Base-by-base conservation (phyloP, 192 early-diverging fungal species). In the Backusella mclennaniae region DNA sequence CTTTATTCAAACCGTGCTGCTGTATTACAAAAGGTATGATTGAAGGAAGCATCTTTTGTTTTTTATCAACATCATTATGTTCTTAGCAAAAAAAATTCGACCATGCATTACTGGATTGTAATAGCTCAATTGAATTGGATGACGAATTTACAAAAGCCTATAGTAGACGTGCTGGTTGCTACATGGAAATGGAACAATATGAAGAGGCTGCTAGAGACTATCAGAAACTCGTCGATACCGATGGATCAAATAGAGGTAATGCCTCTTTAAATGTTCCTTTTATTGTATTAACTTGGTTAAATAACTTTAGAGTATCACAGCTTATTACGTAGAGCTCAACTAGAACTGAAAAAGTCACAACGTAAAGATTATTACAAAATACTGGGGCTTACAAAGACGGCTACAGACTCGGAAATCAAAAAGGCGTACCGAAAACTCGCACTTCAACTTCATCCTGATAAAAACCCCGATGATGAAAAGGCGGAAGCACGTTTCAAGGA, bases 361-460 rank as follows among this genome's bases (percentile, higher is more conserved):
- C 89, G 95, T 69, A 98, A 98, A 80, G 97, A 99, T 79, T 99
- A 97, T 79, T 99, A 99, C 84, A 91, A 96, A 81, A 93, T 98
- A 74, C 79, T 99, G 15, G 95, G 92, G 17, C 80, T 97, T 29
- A 39, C 82, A 15, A 93, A 92, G 80, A 84, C 87, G 63, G 94
- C 96, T 15, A 81, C 82, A 35, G 96, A 98, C 29, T 88, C 88
- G 23, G 92, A 91, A 52, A 91, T 95, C 75, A 94, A 94, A 76
- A 93, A 93, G 83, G 93, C 93, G 7, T 95, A 95, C 73, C 86
- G 91, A 77, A 94, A 91, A 76, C 85, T 94, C 15, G 96, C 96
- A 4, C 87, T 99, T 19, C 83, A 89, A 75, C 90, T 95, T 84
- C 97, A 99, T 77, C 97, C 96, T 52, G 97, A 98, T 86, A 95